Evolutionary conservation across 192 early-diverging fungal species (phyloP), one percentile per base, ranked within the genome.

Genomic region (Entomortierella chlamydospora): DNA sequence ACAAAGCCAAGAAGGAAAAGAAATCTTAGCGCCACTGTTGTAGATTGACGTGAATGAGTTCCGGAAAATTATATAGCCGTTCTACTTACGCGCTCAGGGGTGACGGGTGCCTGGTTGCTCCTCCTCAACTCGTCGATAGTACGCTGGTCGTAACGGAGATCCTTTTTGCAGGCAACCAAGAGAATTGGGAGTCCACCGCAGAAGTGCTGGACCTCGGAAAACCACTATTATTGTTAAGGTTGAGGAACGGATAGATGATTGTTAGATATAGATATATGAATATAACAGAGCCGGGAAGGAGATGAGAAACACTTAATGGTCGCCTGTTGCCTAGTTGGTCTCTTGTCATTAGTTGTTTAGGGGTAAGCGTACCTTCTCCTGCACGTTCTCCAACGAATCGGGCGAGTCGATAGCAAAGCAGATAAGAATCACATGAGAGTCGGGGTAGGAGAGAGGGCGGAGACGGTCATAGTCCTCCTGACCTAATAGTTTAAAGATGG

Each of bases 391-490:
- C 59, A 94, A 90, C 31, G 92, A 93, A 73, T 91, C 89, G 42
- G 89, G 89, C 30, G 92, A 90, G 70, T 92, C 94, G 57, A 98
- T 88, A 49, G 94, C 90, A 81, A 97, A 98, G 84, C 94, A 95
- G 70, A 99, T 94, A 65, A 99, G 84, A 68, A 99, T 93, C 61
- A 96, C 94, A 83, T 97, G 89, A 15, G 95, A 92, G 81, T 95
- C 95, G 9, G 95, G 92, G 78, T 98, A 98, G 30, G 94, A 95
- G 69, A 98, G 85, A 18, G 94, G 92, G 50, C 96, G 91, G 73
- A 98, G 84, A 65, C 95, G 93, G 86, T 98, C 95, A 64, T 97
- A 97, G 81, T 98, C 97, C 86, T 98, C 96, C 71, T 97, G 96
- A 29, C 91, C 96, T 85, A 81, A 33, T 60, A 47, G 7, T n/a